These are phyloP conservation scores for Aspergillus sp. DNA, from an alignment of 2,329 filamentous ascomycete species.

Conservation along the genomic window DNA sequence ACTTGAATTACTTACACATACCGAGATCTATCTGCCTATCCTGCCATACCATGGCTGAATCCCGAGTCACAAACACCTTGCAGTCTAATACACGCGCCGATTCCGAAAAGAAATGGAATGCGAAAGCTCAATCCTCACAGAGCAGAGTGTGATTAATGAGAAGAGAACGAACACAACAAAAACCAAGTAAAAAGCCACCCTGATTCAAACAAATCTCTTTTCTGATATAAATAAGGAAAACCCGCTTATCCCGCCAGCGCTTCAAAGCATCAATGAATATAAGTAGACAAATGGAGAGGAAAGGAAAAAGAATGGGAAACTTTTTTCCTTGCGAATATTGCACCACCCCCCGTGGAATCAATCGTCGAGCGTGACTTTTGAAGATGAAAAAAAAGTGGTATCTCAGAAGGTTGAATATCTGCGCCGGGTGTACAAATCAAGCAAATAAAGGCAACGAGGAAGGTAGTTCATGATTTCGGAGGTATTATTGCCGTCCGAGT, in stretches of 20 bases:
- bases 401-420: slow-evolving; percentile 17
- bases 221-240: slow-evolving; percentile 6
- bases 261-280: slow-evolving; percentile 12
- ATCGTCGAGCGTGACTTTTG: slow-evolving; percentile 4
- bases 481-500: slow-evolving; percentile 34
- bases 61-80: neutral
- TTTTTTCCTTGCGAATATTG: slow-evolving; percentile 9
- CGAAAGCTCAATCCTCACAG: neutral
- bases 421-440: slow-evolving; percentile 19
- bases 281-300: slow-evolving; percentile 10
- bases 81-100: neutral
- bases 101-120: neutral
- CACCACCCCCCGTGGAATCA: slow-evolving; percentile 15
- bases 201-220: neutral
- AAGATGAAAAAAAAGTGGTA: slow-evolving; percentile 15
- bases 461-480: neutral
- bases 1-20: neutral
- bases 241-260: slow-evolving; percentile 21
- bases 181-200: neutral
- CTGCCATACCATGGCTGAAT: no score
- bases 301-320: slow-evolving; percentile 6
- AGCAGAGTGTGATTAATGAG: neutral
- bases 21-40: neutral
- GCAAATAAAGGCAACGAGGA: slow-evolving; percentile 7
- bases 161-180: neutral